Conservation (phyloP, 2,329 filamentous ascomycete species). For the Colletotrichum chlorophyti region DNA sequence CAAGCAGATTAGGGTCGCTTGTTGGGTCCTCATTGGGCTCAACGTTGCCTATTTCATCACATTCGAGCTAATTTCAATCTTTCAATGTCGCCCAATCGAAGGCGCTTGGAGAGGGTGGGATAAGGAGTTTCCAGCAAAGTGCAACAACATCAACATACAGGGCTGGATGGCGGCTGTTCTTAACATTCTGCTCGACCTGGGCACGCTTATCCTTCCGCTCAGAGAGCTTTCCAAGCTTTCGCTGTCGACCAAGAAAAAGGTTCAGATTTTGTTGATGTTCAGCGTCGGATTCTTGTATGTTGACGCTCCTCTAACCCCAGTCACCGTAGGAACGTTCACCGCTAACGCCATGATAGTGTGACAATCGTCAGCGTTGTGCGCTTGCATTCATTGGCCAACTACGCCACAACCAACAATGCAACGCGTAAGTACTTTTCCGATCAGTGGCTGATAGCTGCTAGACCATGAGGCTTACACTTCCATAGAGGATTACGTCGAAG, state of each 20-base stretch:
- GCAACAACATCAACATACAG: slow-evolving; percentile 41
- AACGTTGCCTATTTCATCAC: slow-evolving; percentile 32
- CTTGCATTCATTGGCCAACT: slow-evolving; percentile 31
- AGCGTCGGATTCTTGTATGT: slow-evolving; percentile 45
- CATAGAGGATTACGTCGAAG: slow-evolving; percentile 34
- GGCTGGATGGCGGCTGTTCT: slow-evolving; percentile 37
- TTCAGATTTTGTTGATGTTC: slow-evolving; percentile 52
- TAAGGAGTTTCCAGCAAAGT: slow-evolving; percentile 28
- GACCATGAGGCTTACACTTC: slow-evolving; percentile 37
- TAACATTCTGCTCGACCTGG: slow-evolving; percentile 42
- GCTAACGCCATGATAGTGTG: slow-evolving; percentile 33
- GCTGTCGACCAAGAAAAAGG: slow-evolving; percentile 50
- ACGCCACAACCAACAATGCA: slow-evolving; percentile 32
- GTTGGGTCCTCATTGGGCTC: slow-evolving; percentile 33
- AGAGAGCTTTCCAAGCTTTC: slow-evolving; percentile 45
- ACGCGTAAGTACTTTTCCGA: neutral
- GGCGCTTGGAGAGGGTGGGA: slow-evolving; percentile 36
- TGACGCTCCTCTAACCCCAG: too few species aligned
- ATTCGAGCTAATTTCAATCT: slow-evolving; percentile 39
- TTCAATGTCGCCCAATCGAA: slow-evolving; percentile 19
- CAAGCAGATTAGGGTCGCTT: slow-evolving; percentile 34
- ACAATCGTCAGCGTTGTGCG: slow-evolving; percentile 41
- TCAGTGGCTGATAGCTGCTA: slow-evolving; percentile 22
- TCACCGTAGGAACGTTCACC: neutral
- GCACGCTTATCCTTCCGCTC: slow-evolving; percentile 44